These are phyloP conservation scores for Herpetospermum pedunculosum DNA, from an alignment of 306 rosid genomes.

Conservation along the genomic window DNA sequence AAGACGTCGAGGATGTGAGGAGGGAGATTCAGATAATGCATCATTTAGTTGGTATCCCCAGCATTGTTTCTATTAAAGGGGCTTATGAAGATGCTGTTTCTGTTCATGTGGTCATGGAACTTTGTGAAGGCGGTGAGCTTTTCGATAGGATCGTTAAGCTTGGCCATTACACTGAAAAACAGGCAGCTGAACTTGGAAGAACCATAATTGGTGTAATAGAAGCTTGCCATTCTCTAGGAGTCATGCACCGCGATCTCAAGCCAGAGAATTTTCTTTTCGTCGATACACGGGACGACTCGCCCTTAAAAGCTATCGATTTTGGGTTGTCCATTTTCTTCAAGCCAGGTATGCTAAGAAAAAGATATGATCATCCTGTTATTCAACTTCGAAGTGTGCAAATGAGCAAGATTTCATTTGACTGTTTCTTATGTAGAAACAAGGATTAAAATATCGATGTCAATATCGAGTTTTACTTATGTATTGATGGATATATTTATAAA, in stretches of 20 bases:
- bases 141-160: slow-evolving; percentile 69
- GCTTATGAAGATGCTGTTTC: slow-evolving; percentile 77
- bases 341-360: slow-evolving; percentile 87
- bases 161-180: slow-evolving; percentile 66
- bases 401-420: background rate
- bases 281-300: slow-evolving; percentile 56
- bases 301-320: slow-evolving; percentile 86
- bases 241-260: slow-evolving; percentile 94
- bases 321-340: slow-evolving; percentile 81
- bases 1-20: slow-evolving; percentile 83
- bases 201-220: slow-evolving; percentile 67
- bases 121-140: slow-evolving; percentile 80
- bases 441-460: too few species aligned
- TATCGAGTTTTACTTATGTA: too few species aligned
- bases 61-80: slow-evolving; percentile 51
- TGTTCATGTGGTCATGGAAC: slow-evolving; percentile 85
- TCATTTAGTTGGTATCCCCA: slow-evolving; percentile 53
- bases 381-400: too few species aligned
- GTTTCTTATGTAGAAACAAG: slow-evolving; percentile 6
- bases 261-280: slow-evolving; percentile 89
- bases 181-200: slow-evolving; percentile 65
- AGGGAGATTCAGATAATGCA: slow-evolving; percentile 93
- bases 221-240: slow-evolving; percentile 87
- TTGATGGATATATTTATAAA: too few species aligned
- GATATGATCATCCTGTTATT: too few species aligned